phyloP scores from a whole-genome alignment of 371 early-diverging fungal genomes.

The Chytridium lagenaria region DNA sequence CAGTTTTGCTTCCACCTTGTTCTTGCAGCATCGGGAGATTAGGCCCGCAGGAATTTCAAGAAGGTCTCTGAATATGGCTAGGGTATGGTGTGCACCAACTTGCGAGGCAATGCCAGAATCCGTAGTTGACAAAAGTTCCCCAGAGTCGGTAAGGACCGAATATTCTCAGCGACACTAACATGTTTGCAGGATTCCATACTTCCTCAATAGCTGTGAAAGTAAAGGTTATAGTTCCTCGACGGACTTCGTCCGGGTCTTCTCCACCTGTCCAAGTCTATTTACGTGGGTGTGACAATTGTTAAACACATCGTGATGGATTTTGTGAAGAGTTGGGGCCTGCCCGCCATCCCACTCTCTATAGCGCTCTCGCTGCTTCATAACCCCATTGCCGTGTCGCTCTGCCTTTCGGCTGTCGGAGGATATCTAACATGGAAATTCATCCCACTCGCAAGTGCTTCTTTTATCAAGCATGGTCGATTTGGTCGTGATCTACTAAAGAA shows the following conservation, averaged over 20 bases:
- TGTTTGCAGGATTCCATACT: background rate
- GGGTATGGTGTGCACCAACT: background rate
- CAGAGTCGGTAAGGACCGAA: background rate
- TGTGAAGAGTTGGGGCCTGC: constrained; percentile 5
- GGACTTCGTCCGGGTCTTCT: background rate
- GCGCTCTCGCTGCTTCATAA: constrained; percentile 52
- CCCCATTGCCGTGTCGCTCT: constrained; percentile 69
- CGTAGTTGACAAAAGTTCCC: background rate
- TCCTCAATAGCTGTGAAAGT: background rate
- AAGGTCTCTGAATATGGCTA: background rate
- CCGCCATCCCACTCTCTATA: constrained; percentile 23
- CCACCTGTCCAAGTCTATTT: background rate
- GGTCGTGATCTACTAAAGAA: constrained; percentile 87
- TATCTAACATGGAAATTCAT: constrained; percentile 47
- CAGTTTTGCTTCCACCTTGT: background rate
- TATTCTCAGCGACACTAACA: background rate
- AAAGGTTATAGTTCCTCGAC: background rate
- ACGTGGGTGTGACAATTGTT: background rate
- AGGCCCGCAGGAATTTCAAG: background rate
- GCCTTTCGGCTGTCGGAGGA: constrained; percentile 72
- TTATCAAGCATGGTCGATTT: constrained; percentile 73
- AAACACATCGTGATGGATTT: constrained; percentile 11
- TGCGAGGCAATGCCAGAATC: background rate
- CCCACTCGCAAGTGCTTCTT: constrained; percentile 40
- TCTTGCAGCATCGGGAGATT: background rate